These are phyloP conservation scores for Lolium perenne DNA, from an alignment of 176 grass and related monocot genomes.

Conservation along the genomic window DNA sequence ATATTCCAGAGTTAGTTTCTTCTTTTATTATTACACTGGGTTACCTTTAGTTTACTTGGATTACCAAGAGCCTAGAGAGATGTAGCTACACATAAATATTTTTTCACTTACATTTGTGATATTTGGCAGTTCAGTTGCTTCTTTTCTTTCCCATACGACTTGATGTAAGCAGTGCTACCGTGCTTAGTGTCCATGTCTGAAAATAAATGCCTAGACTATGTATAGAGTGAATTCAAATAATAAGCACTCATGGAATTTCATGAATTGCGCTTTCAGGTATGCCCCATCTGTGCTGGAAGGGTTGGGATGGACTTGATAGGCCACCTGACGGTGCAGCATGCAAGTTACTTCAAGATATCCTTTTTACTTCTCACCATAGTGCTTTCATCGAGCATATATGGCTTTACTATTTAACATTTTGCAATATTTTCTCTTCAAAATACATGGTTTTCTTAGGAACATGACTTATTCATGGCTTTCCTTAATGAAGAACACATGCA, in stretches of 20 bases:
- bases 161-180: background rate
- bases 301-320: constrained; percentile 81
- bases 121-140: background rate
- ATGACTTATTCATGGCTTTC: constrained; percentile 48
- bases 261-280: constrained; percentile 66
- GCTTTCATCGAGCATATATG: background rate
- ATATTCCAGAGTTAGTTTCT: background rate
- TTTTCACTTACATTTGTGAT: background rate
- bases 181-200: background rate
- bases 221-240: constrained; percentile 16
- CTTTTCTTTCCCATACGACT: background rate
- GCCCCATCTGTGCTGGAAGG: constrained; percentile 73
- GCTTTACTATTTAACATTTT: constrained; percentile 20
- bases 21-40: constrained; percentile 22
- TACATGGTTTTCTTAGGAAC: background rate
- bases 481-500: constrained; percentile 85
- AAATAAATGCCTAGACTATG: background rate
- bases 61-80: background rate
- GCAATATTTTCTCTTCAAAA: constrained; percentile 15
- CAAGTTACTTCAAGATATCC: constrained; percentile 93
- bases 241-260: constrained; percentile 34
- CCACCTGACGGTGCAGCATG: constrained; percentile 83
- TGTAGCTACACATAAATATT: background rate
- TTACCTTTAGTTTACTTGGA: constrained; percentile 9
- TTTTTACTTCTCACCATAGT: constrained; percentile 37